Conservation (phyloP, 495 filamentous ascomycete species). For the Penicillium maclennaniae region DNA sequence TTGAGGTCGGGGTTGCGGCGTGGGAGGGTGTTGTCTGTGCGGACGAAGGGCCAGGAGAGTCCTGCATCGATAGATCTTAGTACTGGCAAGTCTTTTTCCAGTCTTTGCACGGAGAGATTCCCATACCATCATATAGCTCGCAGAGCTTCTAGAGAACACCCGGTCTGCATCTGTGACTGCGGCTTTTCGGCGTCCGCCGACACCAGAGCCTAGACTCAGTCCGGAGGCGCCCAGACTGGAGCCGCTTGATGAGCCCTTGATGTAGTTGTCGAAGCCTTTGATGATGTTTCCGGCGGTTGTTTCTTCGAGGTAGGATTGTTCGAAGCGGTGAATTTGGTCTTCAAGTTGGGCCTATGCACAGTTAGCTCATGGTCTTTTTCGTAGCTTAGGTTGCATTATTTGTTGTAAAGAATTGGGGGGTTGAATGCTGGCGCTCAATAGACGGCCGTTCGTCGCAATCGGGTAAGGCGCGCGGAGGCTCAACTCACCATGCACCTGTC, state of each 20-base stretch:
- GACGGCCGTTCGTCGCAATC: not conserved
- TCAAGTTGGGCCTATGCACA: slow-evolving; percentile 56
- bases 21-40: slow-evolving; percentile 48
- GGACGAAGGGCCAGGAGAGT: slow-evolving; percentile 47
- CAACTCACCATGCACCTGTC: slow-evolving; percentile 61
- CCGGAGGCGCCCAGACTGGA: slow-evolving; percentile 31
- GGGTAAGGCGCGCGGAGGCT: not conserved
- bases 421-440: not conserved
- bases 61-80: slow-evolving; percentile 26
- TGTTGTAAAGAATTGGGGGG: not conserved
- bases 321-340: slow-evolving; percentile 78
- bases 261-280: slow-evolving; percentile 94
- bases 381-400: not conserved
- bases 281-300: slow-evolving; percentile 92
- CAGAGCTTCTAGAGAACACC: slow-evolving; percentile 51
- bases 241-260: slow-evolving; percentile 67
- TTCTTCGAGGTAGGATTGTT: slow-evolving; percentile 86
- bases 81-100: not conserved
- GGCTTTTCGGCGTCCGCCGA: slow-evolving; percentile 42
- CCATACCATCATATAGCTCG: slow-evolving; percentile 46
- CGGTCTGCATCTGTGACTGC: slow-evolving; percentile 47
- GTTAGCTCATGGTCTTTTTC: not conserved
- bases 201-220: slow-evolving; percentile 42
- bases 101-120: not conserved
- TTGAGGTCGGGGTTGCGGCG: slow-evolving; percentile 47